Evolutionary conservation across 2,329 filamentous ascomycete species (phyloP).

Genomic region (Neonectria ditissima): DNA sequence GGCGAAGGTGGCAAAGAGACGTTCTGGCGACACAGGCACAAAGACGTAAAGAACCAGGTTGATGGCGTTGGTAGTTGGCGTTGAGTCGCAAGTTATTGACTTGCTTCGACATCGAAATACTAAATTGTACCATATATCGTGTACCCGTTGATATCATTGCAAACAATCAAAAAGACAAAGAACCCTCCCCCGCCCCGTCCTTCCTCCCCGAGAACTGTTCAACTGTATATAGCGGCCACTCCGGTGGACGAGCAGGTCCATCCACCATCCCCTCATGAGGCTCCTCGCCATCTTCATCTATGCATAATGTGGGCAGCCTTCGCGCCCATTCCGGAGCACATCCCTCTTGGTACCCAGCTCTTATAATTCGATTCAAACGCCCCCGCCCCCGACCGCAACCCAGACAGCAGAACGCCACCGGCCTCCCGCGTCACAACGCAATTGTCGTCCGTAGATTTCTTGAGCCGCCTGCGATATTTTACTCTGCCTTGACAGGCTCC

Average conservation of each 20-base stretch:
- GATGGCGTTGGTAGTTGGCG: background rate
- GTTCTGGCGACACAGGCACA: background rate
- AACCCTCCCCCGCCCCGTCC: conserved; percentile 23
- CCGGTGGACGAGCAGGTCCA: conserved; percentile 35
- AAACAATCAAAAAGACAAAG: conserved; percentile 34
- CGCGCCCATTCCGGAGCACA: conserved; percentile 29
- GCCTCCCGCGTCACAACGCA: conserved; percentile 28
- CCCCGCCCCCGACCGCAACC: conserved; percentile 32
- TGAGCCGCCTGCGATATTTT: conserved; percentile 29
- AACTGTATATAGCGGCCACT: conserved; percentile 35
- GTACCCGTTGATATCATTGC: conserved; percentile 46
- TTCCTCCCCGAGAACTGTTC: conserved; percentile 22
- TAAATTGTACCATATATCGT: conserved; percentile 42
- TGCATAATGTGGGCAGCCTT: conserved; percentile 34
- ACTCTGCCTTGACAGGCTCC: conserved; percentile 44
- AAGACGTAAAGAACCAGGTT: background rate
- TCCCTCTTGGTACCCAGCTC: conserved; percentile 29
- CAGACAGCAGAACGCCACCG: conserved; percentile 43
- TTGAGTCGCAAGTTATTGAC: conserved; percentile 9
- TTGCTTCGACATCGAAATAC: conserved; percentile 26
- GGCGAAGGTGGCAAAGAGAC: background rate
- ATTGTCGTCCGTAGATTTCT: conserved; percentile 32
- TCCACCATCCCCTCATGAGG: conserved; percentile 23
- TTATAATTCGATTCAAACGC: conserved; percentile 43
- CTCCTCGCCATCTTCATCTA: conserved; percentile 30